phyloP scores from a whole-genome alignment of 768 basidiomycete genomes.

The Russula brevipes region DNA sequence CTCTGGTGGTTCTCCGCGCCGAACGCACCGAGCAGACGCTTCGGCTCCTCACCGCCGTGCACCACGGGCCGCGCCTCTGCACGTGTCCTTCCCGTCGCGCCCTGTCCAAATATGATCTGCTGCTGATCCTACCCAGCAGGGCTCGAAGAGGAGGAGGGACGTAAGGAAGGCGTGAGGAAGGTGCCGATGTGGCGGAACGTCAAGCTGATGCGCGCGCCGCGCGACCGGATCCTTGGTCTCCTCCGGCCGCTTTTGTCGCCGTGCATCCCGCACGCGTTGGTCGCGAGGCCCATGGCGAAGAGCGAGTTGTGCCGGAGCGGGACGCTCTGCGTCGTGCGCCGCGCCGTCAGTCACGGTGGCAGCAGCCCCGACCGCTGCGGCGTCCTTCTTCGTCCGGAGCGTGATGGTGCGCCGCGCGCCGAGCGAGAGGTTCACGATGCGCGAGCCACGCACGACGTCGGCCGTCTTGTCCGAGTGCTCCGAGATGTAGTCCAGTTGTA shows the following conservation, averaged over 20 bases:
- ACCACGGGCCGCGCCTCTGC: slow-evolving; percentile 52
- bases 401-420: slow-evolving; percentile 77
- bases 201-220: slow-evolving; percentile 70
- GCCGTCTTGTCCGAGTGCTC: slow-evolving; percentile 87
- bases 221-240: slow-evolving; percentile 52
- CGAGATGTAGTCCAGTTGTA: too few species aligned
- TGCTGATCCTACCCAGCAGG: not conserved
- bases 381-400: slow-evolving; percentile 58
- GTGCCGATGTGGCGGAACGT: slow-evolving; percentile 79
- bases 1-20: slow-evolving; percentile 68
- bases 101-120: slow-evolving; percentile 67
- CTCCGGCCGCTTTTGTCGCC: slow-evolving; percentile 65
- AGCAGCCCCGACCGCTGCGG: too few species aligned
- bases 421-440: slow-evolving; percentile 75
- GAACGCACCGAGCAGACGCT: slow-evolving; percentile 54
- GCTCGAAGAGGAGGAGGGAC: not conserved
- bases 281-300: slow-evolving; percentile 72
- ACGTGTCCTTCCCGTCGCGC: slow-evolving; percentile 57
- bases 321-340: slow-evolving; percentile 46
- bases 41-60: slow-evolving; percentile 45
- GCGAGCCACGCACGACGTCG: slow-evolving; percentile 68
- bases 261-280: slow-evolving; percentile 72
- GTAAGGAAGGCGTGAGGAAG: slow-evolving; percentile 44
- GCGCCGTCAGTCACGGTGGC: not conserved
- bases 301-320: slow-evolving; percentile 77